Percentiles rank a stretch among this genome's conserved stretches.
phyloP scores from a whole-genome alignment of 2,329 filamentous ascomycete species.

The Alternaria infectoria region DNA sequence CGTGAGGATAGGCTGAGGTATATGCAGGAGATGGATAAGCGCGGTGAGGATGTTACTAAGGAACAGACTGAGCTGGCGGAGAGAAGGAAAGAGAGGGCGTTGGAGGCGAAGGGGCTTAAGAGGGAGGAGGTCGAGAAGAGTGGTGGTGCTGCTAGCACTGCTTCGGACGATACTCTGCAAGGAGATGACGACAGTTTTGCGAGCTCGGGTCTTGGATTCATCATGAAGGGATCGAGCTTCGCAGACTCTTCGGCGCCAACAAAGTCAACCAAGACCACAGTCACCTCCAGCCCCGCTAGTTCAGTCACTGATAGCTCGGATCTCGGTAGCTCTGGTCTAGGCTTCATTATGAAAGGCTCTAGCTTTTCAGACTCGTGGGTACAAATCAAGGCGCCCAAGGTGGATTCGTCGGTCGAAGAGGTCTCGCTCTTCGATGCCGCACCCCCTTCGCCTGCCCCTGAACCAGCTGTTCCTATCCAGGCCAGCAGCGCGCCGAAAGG shows the following conservation, averaged over 20 bases:
- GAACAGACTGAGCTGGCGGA: constrained; percentile 57
- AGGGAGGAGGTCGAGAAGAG: constrained; percentile 14
- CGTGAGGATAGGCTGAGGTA: constrained; percentile 67
- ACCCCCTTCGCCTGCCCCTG: constrained; percentile 13
- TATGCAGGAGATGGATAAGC: constrained; percentile 60
- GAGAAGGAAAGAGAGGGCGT: constrained; percentile 56
- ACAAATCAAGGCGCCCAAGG: constrained; percentile 9
- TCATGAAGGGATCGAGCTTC: constrained; percentile 36
- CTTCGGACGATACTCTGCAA: constrained; percentile 19
- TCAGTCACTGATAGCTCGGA: constrained; percentile 7
- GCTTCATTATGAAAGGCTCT: constrained; percentile 38
- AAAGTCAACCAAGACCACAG: neutral
- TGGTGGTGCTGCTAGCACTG: constrained; percentile 18
- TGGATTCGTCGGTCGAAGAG: constrained; percentile 9
- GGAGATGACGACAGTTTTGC: constrained; percentile 13
- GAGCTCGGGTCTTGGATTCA: constrained; percentile 29
- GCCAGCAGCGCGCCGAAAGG: constrained; percentile 15
- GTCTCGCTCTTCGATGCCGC: constrained; percentile 35
- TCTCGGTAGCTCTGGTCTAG: constrained; percentile 19
- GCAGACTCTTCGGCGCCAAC: constrained; percentile 3
- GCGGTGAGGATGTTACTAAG: constrained; percentile 59
- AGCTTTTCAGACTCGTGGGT: constrained; percentile 21
- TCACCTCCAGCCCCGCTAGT: constrained; percentile 1
- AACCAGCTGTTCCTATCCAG: constrained; percentile 10
- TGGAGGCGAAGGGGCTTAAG: constrained; percentile 56